These are phyloP conservation scores for Dioscorea dumetorum DNA, from an alignment of 106 monocot genomes.

Conservation along the genomic window DNA sequence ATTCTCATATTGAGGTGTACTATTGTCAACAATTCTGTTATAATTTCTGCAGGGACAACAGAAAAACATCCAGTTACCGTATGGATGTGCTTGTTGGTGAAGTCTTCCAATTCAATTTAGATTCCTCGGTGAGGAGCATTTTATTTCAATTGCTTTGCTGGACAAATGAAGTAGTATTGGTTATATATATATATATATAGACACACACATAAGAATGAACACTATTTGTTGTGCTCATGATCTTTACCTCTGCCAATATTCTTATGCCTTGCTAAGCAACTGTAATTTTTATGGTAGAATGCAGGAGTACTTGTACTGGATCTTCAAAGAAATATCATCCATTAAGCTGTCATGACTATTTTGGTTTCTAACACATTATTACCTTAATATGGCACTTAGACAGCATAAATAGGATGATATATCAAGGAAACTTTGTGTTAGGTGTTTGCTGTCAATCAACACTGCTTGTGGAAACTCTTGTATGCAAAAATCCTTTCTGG, in stretches of 20 bases:
- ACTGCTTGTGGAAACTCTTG: too few species aligned
- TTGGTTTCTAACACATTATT: too few species aligned
- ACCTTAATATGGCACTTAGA: background rate
- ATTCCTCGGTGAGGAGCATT: constrained; percentile 29
- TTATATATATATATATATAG: background rate
- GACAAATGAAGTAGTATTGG: background rate
- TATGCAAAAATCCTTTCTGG: too few species aligned
- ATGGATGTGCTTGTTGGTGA: constrained; percentile 92
- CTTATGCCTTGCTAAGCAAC: too few species aligned
- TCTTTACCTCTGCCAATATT: too few species aligned
- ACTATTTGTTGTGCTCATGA: too few species aligned
- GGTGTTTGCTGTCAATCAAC: too few species aligned
- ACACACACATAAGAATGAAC: background rate
- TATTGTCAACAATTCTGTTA: constrained; percentile 78
- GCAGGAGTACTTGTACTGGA: too few species aligned
- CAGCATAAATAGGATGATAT: background rate
- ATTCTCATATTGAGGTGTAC: constrained; percentile 95
- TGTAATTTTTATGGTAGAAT: too few species aligned
- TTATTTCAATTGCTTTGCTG: background rate
- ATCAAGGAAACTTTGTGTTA: too few species aligned
- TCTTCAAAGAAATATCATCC: too few species aligned
- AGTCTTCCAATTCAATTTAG: constrained; percentile 60
- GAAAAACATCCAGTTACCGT: constrained; percentile 83
- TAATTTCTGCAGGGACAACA: constrained; percentile 86
- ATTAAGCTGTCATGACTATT: too few species aligned